A percentile compares a stretch with the other conserved stretches of the same genome.
Evolutionary conservation across 805 yeast genomes (phyloP).

Genomic region (Candida dajiaensis): DNA sequence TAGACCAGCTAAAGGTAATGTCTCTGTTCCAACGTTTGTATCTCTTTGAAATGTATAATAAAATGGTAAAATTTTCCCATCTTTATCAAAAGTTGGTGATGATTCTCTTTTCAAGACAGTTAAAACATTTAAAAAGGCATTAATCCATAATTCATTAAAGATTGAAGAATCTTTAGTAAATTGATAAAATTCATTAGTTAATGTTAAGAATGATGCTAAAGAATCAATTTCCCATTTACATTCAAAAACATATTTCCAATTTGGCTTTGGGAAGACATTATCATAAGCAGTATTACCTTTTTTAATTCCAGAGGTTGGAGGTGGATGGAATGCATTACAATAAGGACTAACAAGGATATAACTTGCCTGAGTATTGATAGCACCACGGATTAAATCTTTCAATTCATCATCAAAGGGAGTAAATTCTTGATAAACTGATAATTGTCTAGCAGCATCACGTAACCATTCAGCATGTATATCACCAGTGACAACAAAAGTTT

Average conservation of each 20-base stretch:
- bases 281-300: slow-evolving; percentile 52
- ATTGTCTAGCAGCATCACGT: slow-evolving; percentile 79
- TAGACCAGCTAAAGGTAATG: slow-evolving; percentile 68
- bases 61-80: slow-evolving; percentile 35
- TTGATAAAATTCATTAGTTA: slow-evolving; percentile 64
- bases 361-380: slow-evolving; percentile 72
- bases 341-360: slow-evolving; percentile 63
- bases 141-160: slow-evolving; percentile 45
- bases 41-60: slow-evolving; percentile 66
- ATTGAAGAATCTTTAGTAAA: slow-evolving; percentile 44
- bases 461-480: slow-evolving; percentile 94
- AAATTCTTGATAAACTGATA: slow-evolving; percentile 67
- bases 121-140: slow-evolving; percentile 48
- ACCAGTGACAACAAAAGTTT: slow-evolving; percentile 81
- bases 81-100: slow-evolving; percentile 48
- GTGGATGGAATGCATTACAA: slow-evolving; percentile 92
- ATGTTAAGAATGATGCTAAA: slow-evolving; percentile 71
- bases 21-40: slow-evolving; percentile 75
- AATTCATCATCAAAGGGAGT: slow-evolving; percentile 45
- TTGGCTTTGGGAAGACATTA: slow-evolving; percentile 60
- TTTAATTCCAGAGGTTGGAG: slow-evolving; percentile 38
- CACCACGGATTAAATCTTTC: slow-evolving; percentile 58
- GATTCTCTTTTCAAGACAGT: slow-evolving; percentile 54
- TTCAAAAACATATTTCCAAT: slow-evolving; percentile 72
- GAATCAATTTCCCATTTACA: slow-evolving; percentile 90